Conservation (phyloP, 306 rosid genomes). For the Alnus glutinosa region DNA sequence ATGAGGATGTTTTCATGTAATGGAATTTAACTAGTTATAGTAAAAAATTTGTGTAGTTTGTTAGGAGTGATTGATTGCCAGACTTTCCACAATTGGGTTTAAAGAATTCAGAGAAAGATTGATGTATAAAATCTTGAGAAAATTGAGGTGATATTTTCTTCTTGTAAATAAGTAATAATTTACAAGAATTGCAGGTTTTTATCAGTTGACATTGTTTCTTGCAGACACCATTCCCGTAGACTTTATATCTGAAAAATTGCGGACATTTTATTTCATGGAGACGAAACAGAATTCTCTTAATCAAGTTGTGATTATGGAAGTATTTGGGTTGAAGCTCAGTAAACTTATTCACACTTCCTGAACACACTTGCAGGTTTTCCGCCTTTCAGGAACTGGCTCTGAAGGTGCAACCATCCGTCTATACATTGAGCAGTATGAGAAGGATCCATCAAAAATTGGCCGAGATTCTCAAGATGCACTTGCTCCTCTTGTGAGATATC, state of each 20-base stretch:
- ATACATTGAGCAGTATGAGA: slow-evolving; percentile 96
- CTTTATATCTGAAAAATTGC: background rate
- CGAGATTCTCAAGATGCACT: slow-evolving; percentile 93
- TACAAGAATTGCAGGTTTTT: no score
- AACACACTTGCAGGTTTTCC: slow-evolving; percentile 66
- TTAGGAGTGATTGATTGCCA: background rate
- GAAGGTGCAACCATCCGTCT: slow-evolving; percentile 97
- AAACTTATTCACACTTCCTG: slow-evolving; percentile 5
- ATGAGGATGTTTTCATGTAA: no score
- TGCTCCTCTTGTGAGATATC: slow-evolving; percentile 77
- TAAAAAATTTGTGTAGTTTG: no score
- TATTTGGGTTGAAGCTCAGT: background rate
- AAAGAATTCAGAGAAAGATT: no score
- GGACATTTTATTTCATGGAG: background rate
- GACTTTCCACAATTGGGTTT: background rate
- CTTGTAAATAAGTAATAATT: no score
- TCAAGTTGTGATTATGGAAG: background rate
- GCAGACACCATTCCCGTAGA: slow-evolving; percentile 3
- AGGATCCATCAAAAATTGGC: slow-evolving; percentile 80
- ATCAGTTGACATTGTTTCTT: background rate
- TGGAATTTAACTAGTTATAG: no score
- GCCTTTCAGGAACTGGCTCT: slow-evolving; percentile 98
- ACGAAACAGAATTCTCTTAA: background rate
- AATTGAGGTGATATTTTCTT: no score
- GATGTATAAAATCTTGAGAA: no score